phyloP scores from a whole-genome alignment of 176 grass and related monocot species.

The Cocos nucifera region DNA sequence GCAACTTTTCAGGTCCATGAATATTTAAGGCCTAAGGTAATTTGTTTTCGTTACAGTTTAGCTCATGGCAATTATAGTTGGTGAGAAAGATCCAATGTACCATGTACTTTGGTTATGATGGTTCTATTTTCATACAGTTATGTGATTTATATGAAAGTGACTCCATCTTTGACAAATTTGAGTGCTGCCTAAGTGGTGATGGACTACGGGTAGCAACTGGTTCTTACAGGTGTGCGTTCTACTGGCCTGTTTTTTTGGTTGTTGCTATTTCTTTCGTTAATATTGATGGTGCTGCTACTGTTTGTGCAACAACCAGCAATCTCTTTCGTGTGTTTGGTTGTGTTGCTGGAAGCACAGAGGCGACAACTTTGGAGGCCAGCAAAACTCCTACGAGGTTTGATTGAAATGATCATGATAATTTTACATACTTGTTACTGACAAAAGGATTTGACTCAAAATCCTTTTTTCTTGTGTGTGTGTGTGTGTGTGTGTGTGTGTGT shows the following conservation, averaged over 20 bases:
- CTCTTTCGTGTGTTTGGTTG: constrained; percentile 80
- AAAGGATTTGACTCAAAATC: too few relatives aligned
- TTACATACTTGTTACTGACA: too few relatives aligned
- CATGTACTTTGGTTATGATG: too few relatives aligned
- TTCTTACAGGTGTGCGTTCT: constrained; percentile 67
- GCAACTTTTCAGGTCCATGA: constrained; percentile 89
- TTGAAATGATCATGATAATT: too few relatives aligned
- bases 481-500: too few relatives aligned
- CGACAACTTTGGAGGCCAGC: constrained; percentile 83
- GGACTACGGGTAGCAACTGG: constrained; percentile 79
- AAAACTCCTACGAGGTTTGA: constrained; percentile 80
- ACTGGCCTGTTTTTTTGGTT: too few relatives aligned
- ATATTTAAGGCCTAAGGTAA: constrained; percentile 93
- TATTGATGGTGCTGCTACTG: constrained; percentile 22
- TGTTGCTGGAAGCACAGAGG: constrained; percentile 43
- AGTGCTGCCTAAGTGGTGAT: constrained; percentile 92
- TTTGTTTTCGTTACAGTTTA: not conserved
- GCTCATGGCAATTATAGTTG: too few relatives aligned
- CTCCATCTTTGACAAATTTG: constrained; percentile 97
- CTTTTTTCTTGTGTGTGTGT: too few relatives aligned
- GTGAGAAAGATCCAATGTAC: too few relatives aligned
- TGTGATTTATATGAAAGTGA: constrained; percentile 99
- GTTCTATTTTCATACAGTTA: constrained; percentile 38
- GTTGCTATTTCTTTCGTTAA: not conserved
- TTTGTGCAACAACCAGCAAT: constrained; percentile 45